A percentile compares a stretch with the other conserved stretches of the same genome.
phyloP scores from a whole-genome alignment of 208 protist genomes.

The Crithidia bombi region DNA sequence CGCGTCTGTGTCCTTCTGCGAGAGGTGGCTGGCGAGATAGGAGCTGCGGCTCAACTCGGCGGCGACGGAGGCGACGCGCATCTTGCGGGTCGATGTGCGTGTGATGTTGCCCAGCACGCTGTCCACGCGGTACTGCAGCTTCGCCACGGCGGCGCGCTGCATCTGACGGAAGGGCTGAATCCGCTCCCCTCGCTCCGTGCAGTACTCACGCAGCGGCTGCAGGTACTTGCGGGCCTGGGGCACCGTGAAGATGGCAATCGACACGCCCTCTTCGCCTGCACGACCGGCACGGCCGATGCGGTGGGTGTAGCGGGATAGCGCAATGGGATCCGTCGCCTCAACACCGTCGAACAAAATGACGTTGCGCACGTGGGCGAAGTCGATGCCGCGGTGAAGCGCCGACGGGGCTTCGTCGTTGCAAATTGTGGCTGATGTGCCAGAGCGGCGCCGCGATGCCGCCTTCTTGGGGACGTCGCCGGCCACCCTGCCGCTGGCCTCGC shows the following conservation, averaged over 20 bases:
- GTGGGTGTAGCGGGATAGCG: conserved; percentile 95
- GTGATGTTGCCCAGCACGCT: conserved; percentile 78
- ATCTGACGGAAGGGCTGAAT: conserved; percentile 80
- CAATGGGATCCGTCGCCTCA: conserved; percentile 67
- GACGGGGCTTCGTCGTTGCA: conserved; percentile 42
- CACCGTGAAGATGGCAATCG: conserved; percentile 88
- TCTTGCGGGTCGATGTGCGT: conserved; percentile 74
- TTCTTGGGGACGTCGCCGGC: conserved; percentile 2
- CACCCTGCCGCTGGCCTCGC: too few relatives aligned
- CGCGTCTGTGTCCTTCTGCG: conserved; percentile 88
- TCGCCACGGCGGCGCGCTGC: conserved; percentile 72
- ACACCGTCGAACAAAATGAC: conserved; percentile 98
- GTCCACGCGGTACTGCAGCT: conserved; percentile 90
- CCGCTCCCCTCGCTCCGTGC: conserved; percentile 44
- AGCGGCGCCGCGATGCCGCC: conserved; percentile 18
- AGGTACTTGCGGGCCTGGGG: conserved; percentile 72
- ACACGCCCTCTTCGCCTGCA: conserved; percentile 86
- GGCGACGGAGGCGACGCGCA: conserved; percentile 82
- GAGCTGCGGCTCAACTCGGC: conserved; percentile 90
- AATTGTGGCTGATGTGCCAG: not conserved
- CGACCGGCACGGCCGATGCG: conserved; percentile 95
- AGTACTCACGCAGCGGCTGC: conserved; percentile 63
- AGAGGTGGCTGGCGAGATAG: conserved; percentile 90
- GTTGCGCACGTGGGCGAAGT: conserved; percentile 96
- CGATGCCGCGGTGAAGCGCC: conserved; percentile 94